These are phyloP conservation scores for Penstemon davidsonii DNA, from an alignment of 257 asterid species.

Conservation along the genomic window DNA sequence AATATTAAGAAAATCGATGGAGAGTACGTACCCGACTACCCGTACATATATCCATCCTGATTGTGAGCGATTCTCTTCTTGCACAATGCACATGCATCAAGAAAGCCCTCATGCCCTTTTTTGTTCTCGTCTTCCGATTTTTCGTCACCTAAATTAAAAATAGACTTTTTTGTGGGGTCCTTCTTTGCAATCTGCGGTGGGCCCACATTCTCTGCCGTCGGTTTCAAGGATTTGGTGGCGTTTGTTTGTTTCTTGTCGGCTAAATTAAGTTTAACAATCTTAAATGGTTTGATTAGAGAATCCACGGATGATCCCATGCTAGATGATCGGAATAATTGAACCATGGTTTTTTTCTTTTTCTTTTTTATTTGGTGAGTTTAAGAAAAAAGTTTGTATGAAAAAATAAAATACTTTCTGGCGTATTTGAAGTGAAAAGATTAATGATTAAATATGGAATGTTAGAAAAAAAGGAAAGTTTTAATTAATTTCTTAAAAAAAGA, in stretches of 20 bases:
- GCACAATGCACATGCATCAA: conserved; percentile 20
- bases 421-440: too few relatives aligned
- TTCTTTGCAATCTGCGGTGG: too few relatives aligned
- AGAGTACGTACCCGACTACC: too few relatives aligned
- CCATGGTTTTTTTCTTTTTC: background rate
- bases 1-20: too few relatives aligned
- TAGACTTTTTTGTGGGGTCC: too few relatives aligned
- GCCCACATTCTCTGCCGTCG: too few relatives aligned
- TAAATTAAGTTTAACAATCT: background rate
- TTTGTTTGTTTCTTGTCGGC: background rate
- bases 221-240: background rate
- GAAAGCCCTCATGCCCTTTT: background rate
- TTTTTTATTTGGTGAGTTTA: background rate
- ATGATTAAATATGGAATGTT: too few relatives aligned
- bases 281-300: background rate
- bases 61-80: background rate
- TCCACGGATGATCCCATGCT: conserved; percentile 13
- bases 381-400: background rate
- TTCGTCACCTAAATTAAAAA: too few relatives aligned
- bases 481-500: too few relatives aligned
- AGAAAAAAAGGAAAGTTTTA: too few relatives aligned
- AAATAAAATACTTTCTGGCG: too few relatives aligned
- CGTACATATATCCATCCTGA: conserved; percentile 2
- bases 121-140: too few relatives aligned
- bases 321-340: conserved; percentile 7